These are phyloP conservation scores for Cercophora samala DNA, from an alignment of 495 filamentous ascomycete genomes.

Conservation along the genomic window DNA sequence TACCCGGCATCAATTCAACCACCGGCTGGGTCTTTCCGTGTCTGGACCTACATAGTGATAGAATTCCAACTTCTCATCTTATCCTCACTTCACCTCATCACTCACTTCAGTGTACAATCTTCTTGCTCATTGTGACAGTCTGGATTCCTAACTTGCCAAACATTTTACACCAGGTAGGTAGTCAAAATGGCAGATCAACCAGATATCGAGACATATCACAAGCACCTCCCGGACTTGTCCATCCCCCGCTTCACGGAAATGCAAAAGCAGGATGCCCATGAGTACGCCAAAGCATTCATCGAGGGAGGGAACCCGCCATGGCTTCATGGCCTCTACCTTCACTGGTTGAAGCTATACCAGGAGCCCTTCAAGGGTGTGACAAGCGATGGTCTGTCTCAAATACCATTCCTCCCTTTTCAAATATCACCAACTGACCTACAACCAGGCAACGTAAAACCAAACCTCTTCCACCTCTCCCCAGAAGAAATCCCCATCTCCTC, in stretches of 20 bases:
- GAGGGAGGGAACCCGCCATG: conserved; percentile 59
- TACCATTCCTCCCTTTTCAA: neutral
- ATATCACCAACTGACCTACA: no score
- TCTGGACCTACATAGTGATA: neutral
- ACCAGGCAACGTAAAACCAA: conserved; percentile 52
- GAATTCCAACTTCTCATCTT: neutral
- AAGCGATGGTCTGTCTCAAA: conserved; percentile 52
- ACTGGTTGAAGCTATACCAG: conserved; percentile 62
- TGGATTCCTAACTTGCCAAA: neutral
- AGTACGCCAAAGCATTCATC: conserved; percentile 61
- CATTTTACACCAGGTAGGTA: neutral
- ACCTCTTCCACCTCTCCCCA: conserved; percentile 58
- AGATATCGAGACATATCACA: conserved; percentile 25
- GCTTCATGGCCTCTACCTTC: conserved; percentile 62
- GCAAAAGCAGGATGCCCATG: conserved; percentile 59
- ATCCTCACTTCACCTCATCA: neutral
- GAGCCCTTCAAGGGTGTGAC: conserved; percentile 73
- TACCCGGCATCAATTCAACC: conserved; percentile 22
- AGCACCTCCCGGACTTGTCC: conserved; percentile 59
- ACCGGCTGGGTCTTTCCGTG: conserved; percentile 11
- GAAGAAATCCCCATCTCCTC: conserved; percentile 56
- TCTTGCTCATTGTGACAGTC: neutral
- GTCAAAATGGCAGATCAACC: conserved; percentile 18
- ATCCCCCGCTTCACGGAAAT: conserved; percentile 60
- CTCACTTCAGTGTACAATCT: neutral